Evolutionary conservation across 192 early-diverging fungal species (phyloP), one percentile per base, ranked within the genome.

Genomic region (Umbelopsis sp.): DNA sequence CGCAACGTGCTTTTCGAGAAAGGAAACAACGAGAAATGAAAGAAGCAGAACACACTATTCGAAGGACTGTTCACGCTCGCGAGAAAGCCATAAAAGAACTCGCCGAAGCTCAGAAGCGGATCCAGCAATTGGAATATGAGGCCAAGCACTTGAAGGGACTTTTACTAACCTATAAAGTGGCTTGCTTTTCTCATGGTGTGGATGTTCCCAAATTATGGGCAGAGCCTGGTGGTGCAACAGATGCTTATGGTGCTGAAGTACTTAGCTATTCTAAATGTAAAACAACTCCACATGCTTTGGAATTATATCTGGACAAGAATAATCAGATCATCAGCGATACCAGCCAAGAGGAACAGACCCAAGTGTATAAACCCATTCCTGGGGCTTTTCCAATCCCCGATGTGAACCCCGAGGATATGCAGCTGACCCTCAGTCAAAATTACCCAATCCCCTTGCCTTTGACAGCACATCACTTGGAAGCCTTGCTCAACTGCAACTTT

Each of bases 1-100:
- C 94, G 0, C 94, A 96, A 80, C 85, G 94, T 7, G 94, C 94
- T 5, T 96, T 96, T 76, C 89, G 94, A 49, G 93, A 96, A 75
- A 84, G 94, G 67, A 93, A 92, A 61, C 83, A 93, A 73, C 82
- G 85, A 51, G 90, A 96, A 66, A 82, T 94, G 47, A 76, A 86
- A 58, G 84, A 89, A 22, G 84, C 93, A 1, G 94, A 96, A 77
- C 86, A 82, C 46, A 81, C 86, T 27, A 89, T 94, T 23, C 85
- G 89, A 72, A 80, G 84, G 37, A 82, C 92, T 35, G 79, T 87
- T 8, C 81, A 89, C 37, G 77, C 74, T 10, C 83, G 86, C n/a
- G 80, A 88, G 53, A 74, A 81, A 55, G 82, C 88, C 4, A 46
- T 64, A 0, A 78, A 71, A 23, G 82, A 82, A 49, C 51, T 71